Evolutionary conservation across 2,329 filamentous ascomycete species (phyloP), one percentile per base, ranked within the genome.

Genomic region (Aspergillus pseudotamarii): DNA sequence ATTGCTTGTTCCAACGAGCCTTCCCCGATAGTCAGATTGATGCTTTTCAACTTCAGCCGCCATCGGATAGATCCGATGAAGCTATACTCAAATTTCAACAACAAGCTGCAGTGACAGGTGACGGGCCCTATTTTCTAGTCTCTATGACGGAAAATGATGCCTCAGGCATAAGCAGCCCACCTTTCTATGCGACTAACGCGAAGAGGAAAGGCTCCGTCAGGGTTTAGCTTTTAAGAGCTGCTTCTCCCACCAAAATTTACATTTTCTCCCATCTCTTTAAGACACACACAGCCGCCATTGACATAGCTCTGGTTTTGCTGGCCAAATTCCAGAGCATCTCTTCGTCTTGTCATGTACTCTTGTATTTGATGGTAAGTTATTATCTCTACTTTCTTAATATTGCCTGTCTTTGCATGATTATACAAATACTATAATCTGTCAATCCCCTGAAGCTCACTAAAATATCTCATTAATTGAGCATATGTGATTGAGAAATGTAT

Each of bases 341-440:
- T 50, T 32, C 28, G 36, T 11, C 36, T 54, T 38, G 59, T 57
- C 11, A 66, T 67, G 46, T 63, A 56, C 61, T 65, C 62, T 60
- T 65, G 36, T 68, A 46, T 58, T 59, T 71, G 68, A 78, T 78
- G 73, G 73, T 74, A 74, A 73, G 73, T 67, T 30, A 16, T 23
- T 16, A 26, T 23, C 51, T 57, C 41, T 61, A 55, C n/a, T 54
- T 41, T 30, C 32, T 30, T 32, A 4, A 43, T 43, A 36, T 28
- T 34, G 14, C n/a, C 21, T 46, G 3, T n/a, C n/a, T 64, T 78
- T 73, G 78, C 76, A 91, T 91, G 89, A 91, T 88, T 87, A 88
- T 81, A 83, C 75, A 81, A 81, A 81, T 81, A 79, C 79, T 70
- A 79, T 82, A 88, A 91, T 92, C 90, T 92, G 90, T 92, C 90